phyloP scores from a whole-genome alignment of 2,329 filamentous ascomycete genomes.

The Ceratocystis smalleyi region DNA sequence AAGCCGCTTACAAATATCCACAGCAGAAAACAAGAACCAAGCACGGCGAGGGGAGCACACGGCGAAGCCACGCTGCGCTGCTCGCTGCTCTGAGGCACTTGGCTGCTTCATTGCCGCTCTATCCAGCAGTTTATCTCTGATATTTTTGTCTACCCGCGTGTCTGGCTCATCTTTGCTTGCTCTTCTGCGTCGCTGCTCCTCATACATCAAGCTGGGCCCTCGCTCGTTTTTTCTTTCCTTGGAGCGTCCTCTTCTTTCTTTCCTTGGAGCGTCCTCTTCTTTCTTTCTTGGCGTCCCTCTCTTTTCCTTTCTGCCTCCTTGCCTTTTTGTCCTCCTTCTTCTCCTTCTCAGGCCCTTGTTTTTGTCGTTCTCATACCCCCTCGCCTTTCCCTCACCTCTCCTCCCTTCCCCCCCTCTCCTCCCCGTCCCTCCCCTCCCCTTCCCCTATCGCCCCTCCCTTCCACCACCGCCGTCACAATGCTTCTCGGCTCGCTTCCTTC shows the following conservation, averaged over 20 bases:
- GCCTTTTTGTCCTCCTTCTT: background rate
- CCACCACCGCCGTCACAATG: background rate
- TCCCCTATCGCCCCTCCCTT: background rate
- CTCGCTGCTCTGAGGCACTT: too few relatives aligned
- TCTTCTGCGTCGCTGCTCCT: background rate
- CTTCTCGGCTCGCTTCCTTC: slow-evolving; percentile 2
- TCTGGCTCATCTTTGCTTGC: too few relatives aligned
- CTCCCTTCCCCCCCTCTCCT: background rate
- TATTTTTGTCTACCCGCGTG: too few relatives aligned
- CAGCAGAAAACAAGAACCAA: too few relatives aligned
- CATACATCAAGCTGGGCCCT: background rate
- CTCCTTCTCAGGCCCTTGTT: background rate
- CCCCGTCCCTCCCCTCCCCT: background rate
- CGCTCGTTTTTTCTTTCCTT: background rate
- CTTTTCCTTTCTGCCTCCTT: background rate
- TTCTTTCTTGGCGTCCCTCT: background rate
- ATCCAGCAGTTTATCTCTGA: background rate
- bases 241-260: background rate
- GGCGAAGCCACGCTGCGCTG: too few relatives aligned
- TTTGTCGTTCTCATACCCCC: too few relatives aligned
- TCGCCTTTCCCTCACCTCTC: background rate
- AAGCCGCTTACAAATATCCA: too few relatives aligned
- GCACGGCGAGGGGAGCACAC: too few relatives aligned
- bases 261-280: background rate
- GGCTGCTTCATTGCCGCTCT: too few relatives aligned